Base-by-base conservation (phyloP, 805 yeast species). In the Yarrowia bubula region DNA sequence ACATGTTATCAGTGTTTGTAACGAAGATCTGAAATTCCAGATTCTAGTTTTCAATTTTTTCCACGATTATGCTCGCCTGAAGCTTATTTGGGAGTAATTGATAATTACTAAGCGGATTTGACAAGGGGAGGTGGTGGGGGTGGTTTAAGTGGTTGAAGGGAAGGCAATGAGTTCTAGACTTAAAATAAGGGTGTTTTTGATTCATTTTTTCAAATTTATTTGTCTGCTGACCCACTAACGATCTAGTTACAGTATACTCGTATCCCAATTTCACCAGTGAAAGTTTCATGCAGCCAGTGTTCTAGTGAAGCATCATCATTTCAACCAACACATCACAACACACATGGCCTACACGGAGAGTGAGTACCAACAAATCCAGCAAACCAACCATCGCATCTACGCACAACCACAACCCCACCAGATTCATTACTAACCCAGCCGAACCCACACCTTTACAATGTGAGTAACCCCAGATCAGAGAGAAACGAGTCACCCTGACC, bases 1-100 rank as follows among this genome's bases (percentile, higher is more conserved):
- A 66, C 74, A 72, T 74, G 9, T n/a, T 55, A 13, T 46, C 13
- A 4, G 55, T 35, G 38, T 33, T 17, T 32, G 8, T 47, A 15
- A 3, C 9, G 39, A 32, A 48, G 41, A 35, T 48, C 41, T 35
- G 32, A 6, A 13, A 17, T 11, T 17, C 41, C 31, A 35, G 41
- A 17, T 17, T 14, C 33, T 38, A 50, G 14, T 14, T 50, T 35
- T 51, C 43, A 51, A 51, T 51, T 51, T 51, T 51, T 51, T 51
- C 15, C 9, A 48, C 33, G 58, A 51, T 51, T 51, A 51, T 51
- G 58, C 58, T 37, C 35, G 58, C 41, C 58, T 18, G 38, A 38
- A 51, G 58, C 38, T 10, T 51, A 51, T 14, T 22, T 9, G 22
- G 11, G 32, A n/a, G 38, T 35, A 35, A 11, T 10, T 4, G 13